Conservation (phyloP, 306 rosid species). For the Ormosia semicastrata region DNA sequence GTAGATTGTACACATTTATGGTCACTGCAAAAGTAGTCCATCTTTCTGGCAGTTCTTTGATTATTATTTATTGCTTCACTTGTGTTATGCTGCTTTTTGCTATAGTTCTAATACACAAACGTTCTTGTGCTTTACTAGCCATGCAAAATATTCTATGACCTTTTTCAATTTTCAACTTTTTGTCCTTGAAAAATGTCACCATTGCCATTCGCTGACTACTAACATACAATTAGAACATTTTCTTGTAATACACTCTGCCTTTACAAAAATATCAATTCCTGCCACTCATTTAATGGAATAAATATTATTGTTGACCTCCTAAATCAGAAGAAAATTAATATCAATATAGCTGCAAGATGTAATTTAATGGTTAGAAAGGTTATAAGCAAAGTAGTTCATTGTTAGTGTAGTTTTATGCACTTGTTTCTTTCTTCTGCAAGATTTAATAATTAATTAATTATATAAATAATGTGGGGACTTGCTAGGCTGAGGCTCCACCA, state of each 20-base stretch:
- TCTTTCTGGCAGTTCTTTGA: not conserved
- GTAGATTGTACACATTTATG: not conserved
- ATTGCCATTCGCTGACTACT: too few relatives aligned
- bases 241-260: not conserved
- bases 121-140: not conserved
- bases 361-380: constrained; percentile 36
- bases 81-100: not conserved
- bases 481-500: constrained; percentile 17
- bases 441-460: constrained; percentile 31
- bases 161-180: not conserved
- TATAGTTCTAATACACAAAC: not conserved
- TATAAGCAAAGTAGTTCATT: constrained; percentile 52
- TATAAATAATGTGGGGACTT: not conserved
- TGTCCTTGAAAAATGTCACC: not conserved
- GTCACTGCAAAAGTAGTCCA: not conserved
- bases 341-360: not conserved
- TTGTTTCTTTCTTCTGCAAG: constrained; percentile 20
- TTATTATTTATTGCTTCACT: not conserved
- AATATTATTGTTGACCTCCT: constrained; percentile 7
- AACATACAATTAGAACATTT: not conserved
- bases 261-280: not conserved
- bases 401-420: not conserved
- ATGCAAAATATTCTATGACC: not conserved
- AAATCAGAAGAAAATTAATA: constrained; percentile 15
- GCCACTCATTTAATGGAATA: constrained; percentile 8